Evolutionary conservation across 208 protist species (phyloP), one percentile per base, ranked within the genome.

Genomic region (Porcisia hertigi): DNA sequence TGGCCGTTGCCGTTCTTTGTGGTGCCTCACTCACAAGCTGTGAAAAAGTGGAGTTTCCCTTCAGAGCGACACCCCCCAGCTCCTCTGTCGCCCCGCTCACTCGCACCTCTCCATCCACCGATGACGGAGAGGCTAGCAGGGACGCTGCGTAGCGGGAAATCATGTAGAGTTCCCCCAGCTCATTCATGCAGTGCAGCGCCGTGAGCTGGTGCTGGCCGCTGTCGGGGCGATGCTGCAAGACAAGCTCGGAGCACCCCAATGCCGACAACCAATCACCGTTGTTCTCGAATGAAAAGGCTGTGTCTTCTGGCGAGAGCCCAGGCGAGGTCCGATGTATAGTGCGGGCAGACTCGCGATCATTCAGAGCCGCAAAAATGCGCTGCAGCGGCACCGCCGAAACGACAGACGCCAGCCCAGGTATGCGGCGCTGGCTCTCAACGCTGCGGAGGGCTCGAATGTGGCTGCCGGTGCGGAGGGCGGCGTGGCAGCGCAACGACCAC

Each of bases 161-260:
- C 79, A 96, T 87, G 74, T 97, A 92, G 52, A 97, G 81, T 73
- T 97, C 91, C 1, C 93, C 91, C 9, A 96, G 82, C 73, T 95
- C 88, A 39, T 89, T 85, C 89, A 97, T 90, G 77, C 93, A 97
- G 18, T 87, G 91, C 63, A 97, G 81, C 11, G 84, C 73, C 30
- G 89, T 93, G 70, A 95, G 83, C 81, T 96, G 92, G 64, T 96
- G 92, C 14, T 82, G 82, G 6, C 86, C 77, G 73, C 90, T 95
- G 45, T 83, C 23, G 4, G 89, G 89, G 14, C 76, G 30, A 59
- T 93, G 88, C 77, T 97, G 92, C 43, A 97, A 84, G n/a, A 94
- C 88, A 12, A 94, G 72, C 58, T 96, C 93, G 53, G 87, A 92
- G 80, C 88, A 85, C 57, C 90, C 86, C 20, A 95, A 67, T 1